Evolutionary conservation across 805 yeast species (phyloP).

Genomic region (Millerago galiae): DNA sequence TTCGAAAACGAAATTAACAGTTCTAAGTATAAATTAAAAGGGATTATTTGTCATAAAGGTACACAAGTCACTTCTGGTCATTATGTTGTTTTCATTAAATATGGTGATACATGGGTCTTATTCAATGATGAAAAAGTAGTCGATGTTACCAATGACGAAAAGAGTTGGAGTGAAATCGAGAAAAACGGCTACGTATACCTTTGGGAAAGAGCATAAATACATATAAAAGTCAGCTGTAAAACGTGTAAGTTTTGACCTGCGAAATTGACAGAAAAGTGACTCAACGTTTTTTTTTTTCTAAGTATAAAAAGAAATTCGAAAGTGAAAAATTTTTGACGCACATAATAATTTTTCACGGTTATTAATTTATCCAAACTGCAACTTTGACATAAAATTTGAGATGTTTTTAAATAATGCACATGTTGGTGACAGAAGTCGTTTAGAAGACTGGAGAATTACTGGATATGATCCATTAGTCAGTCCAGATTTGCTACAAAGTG

Average conservation of each 20-base stretch:
- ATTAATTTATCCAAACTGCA: not conserved
- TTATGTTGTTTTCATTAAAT: slow-evolving; percentile 68
- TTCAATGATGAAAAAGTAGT: slow-evolving; percentile 88
- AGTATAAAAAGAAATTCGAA: no score
- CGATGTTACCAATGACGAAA: slow-evolving; percentile 34
- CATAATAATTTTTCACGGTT: not conserved
- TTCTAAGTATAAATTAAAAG: slow-evolving; percentile 42
- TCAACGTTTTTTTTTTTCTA: not conserved
- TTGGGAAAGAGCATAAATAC: slow-evolving; percentile 15
- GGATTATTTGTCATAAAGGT: slow-evolving; percentile 82
- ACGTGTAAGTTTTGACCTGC: no score
- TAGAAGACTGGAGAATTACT: slow-evolving; percentile 71
- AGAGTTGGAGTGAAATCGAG: slow-evolving; percentile 28
- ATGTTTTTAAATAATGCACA: slow-evolving; percentile 86
- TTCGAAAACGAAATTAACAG: slow-evolving; percentile 1
- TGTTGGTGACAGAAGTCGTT: slow-evolving; percentile 73
- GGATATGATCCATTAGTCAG: slow-evolving; percentile 97
- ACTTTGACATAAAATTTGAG: not conserved
- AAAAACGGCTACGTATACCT: slow-evolving; percentile 43
- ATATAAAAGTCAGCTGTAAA: no score
- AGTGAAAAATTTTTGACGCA: not conserved
- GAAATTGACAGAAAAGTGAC: not conserved
- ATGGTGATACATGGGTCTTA: slow-evolving; percentile 54
- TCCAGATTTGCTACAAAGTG: slow-evolving; percentile 87
- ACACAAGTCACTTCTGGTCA: slow-evolving; percentile 84